A percentile compares a stretch with the other conserved stretches of the same genome.
Conservation (phyloP, 306 rosid species). For the Cicer yamashitae region DNA sequence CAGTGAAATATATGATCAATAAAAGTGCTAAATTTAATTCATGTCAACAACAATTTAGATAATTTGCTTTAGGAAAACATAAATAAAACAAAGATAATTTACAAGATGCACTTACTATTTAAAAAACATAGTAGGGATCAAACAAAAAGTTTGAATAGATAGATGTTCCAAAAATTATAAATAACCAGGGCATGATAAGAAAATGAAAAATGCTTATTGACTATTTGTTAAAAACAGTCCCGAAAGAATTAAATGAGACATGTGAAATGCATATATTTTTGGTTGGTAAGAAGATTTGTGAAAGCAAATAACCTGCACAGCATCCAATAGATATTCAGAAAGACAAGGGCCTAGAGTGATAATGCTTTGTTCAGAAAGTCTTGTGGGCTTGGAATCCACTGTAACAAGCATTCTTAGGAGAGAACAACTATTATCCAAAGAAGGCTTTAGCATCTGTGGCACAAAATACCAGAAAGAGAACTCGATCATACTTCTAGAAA, state of each 20-base stretch:
- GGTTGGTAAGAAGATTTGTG: constrained; percentile 5
- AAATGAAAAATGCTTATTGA: not conserved
- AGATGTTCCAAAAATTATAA: not conserved
- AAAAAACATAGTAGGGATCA: not conserved
- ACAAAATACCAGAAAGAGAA: constrained; percentile 43
- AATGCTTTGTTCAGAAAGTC: constrained; percentile 63
- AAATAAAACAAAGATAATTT: not conserved
- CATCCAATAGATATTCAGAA: constrained; percentile 63
- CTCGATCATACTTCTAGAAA: constrained; percentile 26
- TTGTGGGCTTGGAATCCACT: constrained; percentile 64
- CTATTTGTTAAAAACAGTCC: constrained; percentile 5
- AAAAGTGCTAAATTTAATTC: not conserved
- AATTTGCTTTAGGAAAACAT: not conserved
- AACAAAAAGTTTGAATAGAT: not conserved
- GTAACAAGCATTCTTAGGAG: constrained; percentile 66
- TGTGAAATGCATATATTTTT: constrained; percentile 12
- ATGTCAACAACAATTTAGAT: constrained; percentile 4
- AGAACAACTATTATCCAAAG: constrained; percentile 71
- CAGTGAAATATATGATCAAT: constrained; percentile 36
- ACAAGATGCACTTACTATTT: not conserved
- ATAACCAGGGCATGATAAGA: not conserved
- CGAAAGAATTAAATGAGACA: constrained; percentile 23
- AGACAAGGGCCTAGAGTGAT: constrained; percentile 57
- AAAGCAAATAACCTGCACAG: constrained; percentile 59
- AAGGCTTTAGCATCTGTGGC: constrained; percentile 57